These are phyloP conservation scores for Starmerella asiatica DNA, from an alignment of 805 yeast species.

Conservation along the genomic window DNA sequence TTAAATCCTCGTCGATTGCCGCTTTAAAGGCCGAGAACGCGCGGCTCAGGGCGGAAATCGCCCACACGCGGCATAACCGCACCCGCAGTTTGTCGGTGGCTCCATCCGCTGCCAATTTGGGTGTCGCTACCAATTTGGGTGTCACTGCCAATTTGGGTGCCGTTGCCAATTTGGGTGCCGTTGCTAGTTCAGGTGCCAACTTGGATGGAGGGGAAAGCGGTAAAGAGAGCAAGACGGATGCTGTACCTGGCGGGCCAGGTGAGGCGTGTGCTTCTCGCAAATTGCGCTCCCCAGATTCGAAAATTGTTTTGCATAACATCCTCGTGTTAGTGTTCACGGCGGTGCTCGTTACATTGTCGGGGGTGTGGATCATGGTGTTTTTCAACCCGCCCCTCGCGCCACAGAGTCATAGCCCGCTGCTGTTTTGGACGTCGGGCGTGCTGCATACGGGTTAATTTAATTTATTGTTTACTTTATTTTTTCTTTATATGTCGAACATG, in stretches of 20 bases:
- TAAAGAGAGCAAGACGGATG: neutral
- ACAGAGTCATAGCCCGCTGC: constrained; percentile 9
- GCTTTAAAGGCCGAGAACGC: constrained; percentile 23
- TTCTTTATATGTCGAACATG: neutral
- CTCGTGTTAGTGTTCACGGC: constrained; percentile 18
- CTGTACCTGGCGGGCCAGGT: too few species aligned
- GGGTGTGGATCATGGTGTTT: constrained; percentile 21
- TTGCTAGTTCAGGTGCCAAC: too few species aligned
- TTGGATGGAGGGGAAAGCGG: neutral
- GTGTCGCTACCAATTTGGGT: too few species aligned
- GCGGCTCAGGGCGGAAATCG: constrained; percentile 18
- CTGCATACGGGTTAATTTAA: neutral
- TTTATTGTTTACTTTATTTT: neutral
- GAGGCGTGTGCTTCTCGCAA: too few species aligned
- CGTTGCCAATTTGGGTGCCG: too few species aligned
- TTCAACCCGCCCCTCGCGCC: constrained; percentile 22
- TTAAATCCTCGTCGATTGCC: constrained; percentile 15
- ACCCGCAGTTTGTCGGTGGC: neutral
- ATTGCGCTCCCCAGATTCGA: constrained; percentile 2
- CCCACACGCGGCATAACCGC: neutral
- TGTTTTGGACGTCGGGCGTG: neutral
- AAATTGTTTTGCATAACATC: constrained; percentile 13
- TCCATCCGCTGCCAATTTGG: too few species aligned
- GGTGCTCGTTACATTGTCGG: constrained; percentile 18
- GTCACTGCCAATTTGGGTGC: too few species aligned